phyloP scores from a whole-genome alignment of 169 alveolate species.

The Cryptosporidium viatorum region DNA sequence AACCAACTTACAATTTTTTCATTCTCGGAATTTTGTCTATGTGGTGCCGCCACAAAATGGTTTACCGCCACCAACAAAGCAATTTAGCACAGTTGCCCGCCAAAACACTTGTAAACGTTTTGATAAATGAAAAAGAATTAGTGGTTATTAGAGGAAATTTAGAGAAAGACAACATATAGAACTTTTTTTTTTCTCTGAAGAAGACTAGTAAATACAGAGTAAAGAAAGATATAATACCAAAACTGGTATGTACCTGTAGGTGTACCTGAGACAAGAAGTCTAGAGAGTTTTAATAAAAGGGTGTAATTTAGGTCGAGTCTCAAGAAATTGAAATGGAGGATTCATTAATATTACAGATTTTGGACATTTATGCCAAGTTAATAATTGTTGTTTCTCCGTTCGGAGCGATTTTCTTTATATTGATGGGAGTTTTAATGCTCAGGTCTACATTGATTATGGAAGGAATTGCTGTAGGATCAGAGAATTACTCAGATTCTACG shows the following conservation, averaged over 20 bases:
- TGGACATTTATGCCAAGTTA: constrained; percentile 63
- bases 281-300: neutral
- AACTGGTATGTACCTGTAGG: neutral
- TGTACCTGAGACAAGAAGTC: neutral
- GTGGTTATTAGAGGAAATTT: constrained; percentile 7
- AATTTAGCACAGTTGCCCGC: constrained; percentile 12
- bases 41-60: neutral
- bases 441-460: constrained; percentile 64
- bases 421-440: constrained; percentile 59
- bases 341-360: constrained; percentile 47
- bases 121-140: neutral
- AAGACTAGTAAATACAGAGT: neutral
- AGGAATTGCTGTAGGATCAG: constrained; percentile 64
- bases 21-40: constrained; percentile 35
- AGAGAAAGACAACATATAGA: neutral
- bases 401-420: constrained; percentile 60
- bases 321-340: constrained; percentile 41
- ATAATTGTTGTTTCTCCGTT: constrained; percentile 55
- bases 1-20: neutral
- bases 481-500: constrained; percentile 49
- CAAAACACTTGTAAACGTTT: constrained; percentile 11
- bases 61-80: constrained; percentile 33
- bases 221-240: neutral
- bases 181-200: neutral
- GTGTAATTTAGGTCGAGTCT: constrained; percentile 2